Evolutionary conservation across 495 filamentous ascomycete species (phyloP).

Genomic region (Mytilinidion resinicola): DNA sequence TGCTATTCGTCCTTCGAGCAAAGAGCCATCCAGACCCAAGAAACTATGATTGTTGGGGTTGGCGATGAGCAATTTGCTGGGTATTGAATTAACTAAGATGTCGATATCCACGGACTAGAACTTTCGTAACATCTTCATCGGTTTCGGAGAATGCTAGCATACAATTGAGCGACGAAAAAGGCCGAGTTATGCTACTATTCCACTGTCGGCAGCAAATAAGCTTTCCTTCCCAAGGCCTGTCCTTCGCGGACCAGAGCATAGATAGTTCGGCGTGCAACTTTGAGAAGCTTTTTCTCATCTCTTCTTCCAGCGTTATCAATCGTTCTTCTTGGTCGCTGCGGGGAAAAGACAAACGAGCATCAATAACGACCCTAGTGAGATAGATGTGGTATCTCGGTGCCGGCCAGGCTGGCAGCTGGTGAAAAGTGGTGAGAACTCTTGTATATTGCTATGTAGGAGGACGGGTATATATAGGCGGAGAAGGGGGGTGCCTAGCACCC

Average conservation of each 20-base stretch:
- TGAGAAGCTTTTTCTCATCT: background rate
- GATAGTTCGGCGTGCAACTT: background rate
- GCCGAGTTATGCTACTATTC: too few relatives aligned
- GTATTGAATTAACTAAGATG: too few relatives aligned
- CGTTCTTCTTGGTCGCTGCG: background rate
- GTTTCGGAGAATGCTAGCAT: constrained; percentile 12
- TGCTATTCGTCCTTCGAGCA: too few relatives aligned
- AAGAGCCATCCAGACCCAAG: too few relatives aligned
- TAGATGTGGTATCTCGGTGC: constrained; percentile 12
- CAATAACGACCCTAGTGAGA: constrained; percentile 13
- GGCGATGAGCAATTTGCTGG: too few relatives aligned
- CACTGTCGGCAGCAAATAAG: background rate
- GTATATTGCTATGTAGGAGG: too few relatives aligned
- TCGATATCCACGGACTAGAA: background rate
- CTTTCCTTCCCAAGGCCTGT: constrained; percentile 7
- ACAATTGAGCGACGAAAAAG: background rate
- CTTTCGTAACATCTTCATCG: constrained; percentile 7
- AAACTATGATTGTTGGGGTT: too few relatives aligned
- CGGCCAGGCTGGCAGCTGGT: constrained; percentile 9
- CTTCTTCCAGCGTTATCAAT: too few relatives aligned
- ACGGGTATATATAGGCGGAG: too few relatives aligned
- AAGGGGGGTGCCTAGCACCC: too few relatives aligned
- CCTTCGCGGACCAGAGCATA: constrained; percentile 10
- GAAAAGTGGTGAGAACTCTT: too few relatives aligned
- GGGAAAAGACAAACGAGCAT: background rate